These are phyloP conservation scores for Phyllostachys edulis DNA, from an alignment of 176 grass and related monocot species.

Conservation along the genomic window DNA sequence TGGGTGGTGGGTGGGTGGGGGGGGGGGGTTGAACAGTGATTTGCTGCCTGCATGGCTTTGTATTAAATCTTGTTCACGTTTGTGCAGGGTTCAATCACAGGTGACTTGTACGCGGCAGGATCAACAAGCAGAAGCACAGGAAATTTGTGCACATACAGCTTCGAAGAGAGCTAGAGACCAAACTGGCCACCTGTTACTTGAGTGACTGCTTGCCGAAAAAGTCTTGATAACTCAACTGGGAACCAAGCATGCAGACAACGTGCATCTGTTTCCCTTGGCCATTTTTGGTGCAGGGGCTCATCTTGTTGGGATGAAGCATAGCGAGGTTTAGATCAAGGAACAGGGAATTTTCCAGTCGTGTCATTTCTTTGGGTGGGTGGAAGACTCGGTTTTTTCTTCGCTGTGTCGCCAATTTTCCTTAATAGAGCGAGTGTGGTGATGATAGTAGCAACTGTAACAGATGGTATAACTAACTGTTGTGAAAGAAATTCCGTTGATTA, in stretches of 20 bases:
- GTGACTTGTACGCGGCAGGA: slow-evolving; percentile 13
- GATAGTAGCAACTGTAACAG: slow-evolving; percentile 26
- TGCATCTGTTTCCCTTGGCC: slow-evolving; percentile 4
- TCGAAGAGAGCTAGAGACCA: slow-evolving; percentile 25
- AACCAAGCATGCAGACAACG: slow-evolving; percentile 33
- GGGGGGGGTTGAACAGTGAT: neutral
- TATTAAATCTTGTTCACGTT: neutral
- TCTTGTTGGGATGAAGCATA: slow-evolving; percentile 42
- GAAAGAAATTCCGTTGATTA: slow-evolving; percentile 29
- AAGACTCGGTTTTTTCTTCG: slow-evolving; percentile 15
- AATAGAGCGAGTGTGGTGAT: slow-evolving; percentile 33
- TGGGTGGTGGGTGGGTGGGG: too few species aligned
- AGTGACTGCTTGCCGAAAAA: neutral
- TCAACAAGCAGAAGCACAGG: neutral
- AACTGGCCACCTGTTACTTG: slow-evolving; percentile 15
- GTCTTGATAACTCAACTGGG: neutral
- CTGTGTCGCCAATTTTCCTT: slow-evolving; percentile 44
- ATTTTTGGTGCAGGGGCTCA: slow-evolving; percentile 24
- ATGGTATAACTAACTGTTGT: slow-evolving; percentile 15
- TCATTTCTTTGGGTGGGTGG: slow-evolving; percentile 6
- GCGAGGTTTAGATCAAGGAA: slow-evolving; percentile 30
- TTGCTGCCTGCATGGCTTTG: neutral
- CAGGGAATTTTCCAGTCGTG: neutral
- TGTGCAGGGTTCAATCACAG: slow-evolving; percentile 45
- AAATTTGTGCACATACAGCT: slow-evolving; percentile 39